Base-by-base conservation (phyloP, 2,329 filamentous ascomycete genomes). In the Cucurbitaria berberidis region DNA sequence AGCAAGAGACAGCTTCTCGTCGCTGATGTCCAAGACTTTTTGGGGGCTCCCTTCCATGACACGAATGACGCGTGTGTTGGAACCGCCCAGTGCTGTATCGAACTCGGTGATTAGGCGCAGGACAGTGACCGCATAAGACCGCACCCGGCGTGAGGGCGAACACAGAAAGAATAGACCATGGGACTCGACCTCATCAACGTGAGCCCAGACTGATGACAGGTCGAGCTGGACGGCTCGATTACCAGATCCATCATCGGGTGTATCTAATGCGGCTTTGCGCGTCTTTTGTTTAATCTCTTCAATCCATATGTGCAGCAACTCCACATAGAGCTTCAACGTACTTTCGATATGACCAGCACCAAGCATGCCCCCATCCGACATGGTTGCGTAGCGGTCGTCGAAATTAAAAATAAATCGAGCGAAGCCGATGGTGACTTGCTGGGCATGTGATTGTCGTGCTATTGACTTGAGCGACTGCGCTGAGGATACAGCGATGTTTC, bases 391-490 rank as follows among this genome's bases (percentile, higher is more conserved):
- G 21, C 93, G 87, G 62, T 96, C 93, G 73, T 99, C 96, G 72
- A 98, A 99, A 64, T 95, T 96, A 79, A 99, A 99, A 47, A 99
- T 99, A 76, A 98, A 99, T 22, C 93, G 84, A 32, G 95, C 91
- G 76, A 99, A 99, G 0, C 95, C 93, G 76, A 96, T 96, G 0
- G 93, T 96, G 3, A 99, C 95, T 73, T 95, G 90, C 64, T 99
- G 92, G 0, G 95, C 93, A 75, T 96, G 90, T 7, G 89, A 90
- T 68, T 99, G 95, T 27, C 90, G 85, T 10, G 96, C 95, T 66
- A 99, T 99, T 0, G 93, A 93, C 73, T 97, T 98, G 15, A 99
- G 77, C 1, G 95, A 97, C 63, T 93, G 89, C 3, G 92, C 90
- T 1, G 96, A 98, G 0, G 95, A 97, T 38, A 86, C 85, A 1